Evolutionary conservation across 768 basidiomycete species (phyloP), one percentile per base, ranked within the genome.

Genomic region (Rubroboletus satanas): DNA sequence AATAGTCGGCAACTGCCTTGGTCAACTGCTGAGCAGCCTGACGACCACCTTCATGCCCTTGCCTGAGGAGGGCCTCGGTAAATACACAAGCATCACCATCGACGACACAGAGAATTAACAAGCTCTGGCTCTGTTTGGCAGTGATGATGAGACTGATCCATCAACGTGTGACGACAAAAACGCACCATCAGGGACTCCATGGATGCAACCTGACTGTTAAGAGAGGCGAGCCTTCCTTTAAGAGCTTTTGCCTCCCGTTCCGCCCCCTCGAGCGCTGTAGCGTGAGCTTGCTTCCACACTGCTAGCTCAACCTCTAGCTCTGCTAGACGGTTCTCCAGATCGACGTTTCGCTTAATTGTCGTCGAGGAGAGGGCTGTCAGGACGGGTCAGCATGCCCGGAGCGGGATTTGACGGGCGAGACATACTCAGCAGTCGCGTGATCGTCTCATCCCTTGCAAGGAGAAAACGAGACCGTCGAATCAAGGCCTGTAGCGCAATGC

Each of bases 71-170:
- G 18, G 81, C 73, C 45, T 75, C 77, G 52, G 75, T 75, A 73
- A 91, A 90, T 60, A 88, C 72, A 58, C 82, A 82, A 45, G 81
- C 80, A 66, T 89, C 83, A 37, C 86, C 88, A 61, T 90, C 85
- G 62, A 91, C 77, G 59, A 87, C 79, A 64, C 87, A 88, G 60
- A 88, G 77, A 55, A 90, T 83, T 62, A 90, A 79, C 41, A 86
- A 80, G 59, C 80, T 78, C 70, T 83, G 82, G 60, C 76, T 80
- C 83, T 87, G 69, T 52, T 52, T 49, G 18, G 45, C 41, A 39
- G 26, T 4, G 32, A 56, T 4, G 29, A 39, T 59, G 52, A 63
- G 45, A 52, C 41, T 5, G 33, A 41, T 28, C 10, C 6, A 15
- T 37, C 26, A 7, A 32, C 1, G 15, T 35, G 39, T 9, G 21